A percentile compares a stretch with the other conserved stretches of the same genome.
phyloP scores from a whole-genome alignment of 768 basidiomycete species.

The Rhizopogon roseolus region DNA sequence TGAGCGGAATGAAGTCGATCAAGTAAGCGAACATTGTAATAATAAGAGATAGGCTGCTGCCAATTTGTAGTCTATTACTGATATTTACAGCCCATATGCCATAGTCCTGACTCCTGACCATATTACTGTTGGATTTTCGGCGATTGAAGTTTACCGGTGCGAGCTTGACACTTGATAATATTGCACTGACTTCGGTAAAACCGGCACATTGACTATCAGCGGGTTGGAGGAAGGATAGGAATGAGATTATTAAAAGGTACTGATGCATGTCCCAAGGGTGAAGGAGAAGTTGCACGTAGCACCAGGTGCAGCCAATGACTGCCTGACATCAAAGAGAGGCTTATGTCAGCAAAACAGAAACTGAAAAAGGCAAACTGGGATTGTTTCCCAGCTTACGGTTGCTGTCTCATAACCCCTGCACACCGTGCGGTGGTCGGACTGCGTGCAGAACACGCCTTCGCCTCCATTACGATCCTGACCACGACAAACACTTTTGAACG shows the following conservation, averaged over 20 bases:
- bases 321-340: no score
- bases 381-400: slow-evolving; percentile 1
- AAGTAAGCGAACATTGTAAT: slow-evolving; percentile 27
- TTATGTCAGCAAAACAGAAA: not conserved
- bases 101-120: slow-evolving; percentile 38
- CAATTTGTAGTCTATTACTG: slow-evolving; percentile 21
- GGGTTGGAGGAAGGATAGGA: not conserved
- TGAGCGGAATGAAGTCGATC: slow-evolving; percentile 59
- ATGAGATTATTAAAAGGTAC: slow-evolving; percentile 13
- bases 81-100: slow-evolving; percentile 27
- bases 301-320: no score
- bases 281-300: no score
- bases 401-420: slow-evolving; percentile 1
- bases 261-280: no score
- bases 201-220: no score
- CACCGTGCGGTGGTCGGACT: not conserved
- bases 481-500: not conserved
- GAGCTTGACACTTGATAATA: no score
- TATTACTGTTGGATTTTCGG: no score
- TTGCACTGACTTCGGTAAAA: no score
- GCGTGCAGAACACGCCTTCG: slow-evolving; percentile 2
- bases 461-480: not conserved
- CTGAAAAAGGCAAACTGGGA: not conserved
- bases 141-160: no score
- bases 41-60: slow-evolving; percentile 28